Evolutionary conservation across 768 basidiomycete species (phyloP).

Genomic region (Lactifluus pinguis): DNA sequence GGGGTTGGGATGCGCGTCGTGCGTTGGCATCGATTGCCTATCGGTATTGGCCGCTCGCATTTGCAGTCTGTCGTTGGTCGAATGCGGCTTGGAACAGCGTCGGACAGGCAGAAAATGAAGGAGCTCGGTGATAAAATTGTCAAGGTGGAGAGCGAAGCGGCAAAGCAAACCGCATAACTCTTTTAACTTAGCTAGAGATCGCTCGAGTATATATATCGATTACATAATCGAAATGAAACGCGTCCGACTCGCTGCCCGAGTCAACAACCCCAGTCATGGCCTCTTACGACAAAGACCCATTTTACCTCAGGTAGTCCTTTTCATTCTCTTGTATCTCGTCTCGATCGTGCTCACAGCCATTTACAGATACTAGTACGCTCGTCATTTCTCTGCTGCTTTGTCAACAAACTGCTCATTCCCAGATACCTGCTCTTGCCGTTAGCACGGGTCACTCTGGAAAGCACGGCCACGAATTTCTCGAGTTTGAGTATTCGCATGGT

Average conservation of each 20-base stretch:
- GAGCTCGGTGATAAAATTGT: slow-evolving; percentile 26
- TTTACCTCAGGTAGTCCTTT: slow-evolving; percentile 16
- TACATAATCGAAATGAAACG: slow-evolving; percentile 2
- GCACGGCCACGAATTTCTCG: slow-evolving; percentile 95
- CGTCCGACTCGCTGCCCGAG: not conserved
- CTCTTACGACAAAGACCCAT: slow-evolving; percentile 19
- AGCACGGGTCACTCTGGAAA: slow-evolving; percentile 98
- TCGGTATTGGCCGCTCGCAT: slow-evolving; percentile 40
- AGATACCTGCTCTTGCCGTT: not conserved
- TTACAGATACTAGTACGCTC: slow-evolving; percentile 41
- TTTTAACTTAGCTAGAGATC: no score
- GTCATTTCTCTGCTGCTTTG: not conserved
- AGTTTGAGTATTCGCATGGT: slow-evolving; percentile 97
- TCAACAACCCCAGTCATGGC: slow-evolving; percentile 2
- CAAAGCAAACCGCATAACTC: not conserved
- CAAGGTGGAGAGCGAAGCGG: slow-evolving; percentile 25
- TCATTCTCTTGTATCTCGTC: not conserved
- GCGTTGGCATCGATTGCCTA: slow-evolving; percentile 60
- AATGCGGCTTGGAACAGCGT: slow-evolving; percentile 26
- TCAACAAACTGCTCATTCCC: not conserved
- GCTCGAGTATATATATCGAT: not conserved
- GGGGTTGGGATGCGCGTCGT: slow-evolving; percentile 85
- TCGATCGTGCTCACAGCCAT: not conserved
- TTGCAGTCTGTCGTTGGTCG: slow-evolving; percentile 29
- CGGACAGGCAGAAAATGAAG: slow-evolving; percentile 28